Base-by-base conservation (phyloP, 1,284 basidiomycete genomes). In the Marasmius sp. region DNA sequence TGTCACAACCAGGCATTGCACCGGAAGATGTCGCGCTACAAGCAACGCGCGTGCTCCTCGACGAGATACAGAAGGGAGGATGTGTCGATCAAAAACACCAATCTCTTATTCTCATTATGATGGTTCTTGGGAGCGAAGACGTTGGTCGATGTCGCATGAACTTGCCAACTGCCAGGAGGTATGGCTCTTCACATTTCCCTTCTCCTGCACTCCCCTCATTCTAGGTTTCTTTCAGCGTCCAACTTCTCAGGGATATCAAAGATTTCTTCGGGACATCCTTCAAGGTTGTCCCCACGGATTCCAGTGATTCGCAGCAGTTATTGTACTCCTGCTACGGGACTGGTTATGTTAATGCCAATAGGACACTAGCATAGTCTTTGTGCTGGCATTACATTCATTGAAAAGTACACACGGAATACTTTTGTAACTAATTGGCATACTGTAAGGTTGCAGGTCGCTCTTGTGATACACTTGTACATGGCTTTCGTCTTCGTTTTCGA, bases 101-200 rank as follows among this genome's bases (percentile, higher is more conserved):
- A 75, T 86, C 85, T 57, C 77, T 98, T n/a, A 89, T 95, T 0
- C 79, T 98, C 33, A 75, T 97, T 27, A 83, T 97, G 80, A 97
- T 99, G 94, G 91, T 94, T 1, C 80, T 98, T 9, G 95, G 97
- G 7, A 96, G 94, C 64, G 95, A 98, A 73, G 97, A 99, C 72
- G 95, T 99, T 1, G 93, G 95, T 0, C 86, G 91, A 65, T 94
- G 93, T 76, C 81, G 87, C 59, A 91, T 99, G 85, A 88, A 92
- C 8, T 85, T 89, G 65, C 88, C 95, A 7, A 94, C 92, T 4
- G 74, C 85, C 16, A 83, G 92, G 73, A 92, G 92, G 94, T 95
- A 67, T 76, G 92, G 86, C 5, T 18, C 41, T 49, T 14, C 56
- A 60, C 53, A 52, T 27, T 5, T 27, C 27, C 27, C 5, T 27